Conservation (phyloP, 2,329 filamentous ascomycete genomes). For the Fusarium pseudonygamai region DNA sequence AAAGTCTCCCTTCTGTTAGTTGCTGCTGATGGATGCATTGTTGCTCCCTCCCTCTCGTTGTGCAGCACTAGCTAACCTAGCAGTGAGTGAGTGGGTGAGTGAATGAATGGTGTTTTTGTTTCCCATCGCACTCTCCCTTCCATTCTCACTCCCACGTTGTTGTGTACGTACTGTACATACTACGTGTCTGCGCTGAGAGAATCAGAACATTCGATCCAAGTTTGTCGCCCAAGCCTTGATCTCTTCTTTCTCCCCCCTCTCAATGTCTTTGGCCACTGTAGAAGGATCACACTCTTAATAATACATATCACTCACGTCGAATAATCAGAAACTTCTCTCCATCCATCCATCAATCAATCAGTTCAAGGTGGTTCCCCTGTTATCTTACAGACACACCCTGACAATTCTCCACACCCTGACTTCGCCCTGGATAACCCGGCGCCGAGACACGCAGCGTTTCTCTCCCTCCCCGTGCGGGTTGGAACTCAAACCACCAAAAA, state of each 20-base stretch:
- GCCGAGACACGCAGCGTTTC: slow-evolving; percentile 42
- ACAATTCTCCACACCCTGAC: slow-evolving; percentile 10
- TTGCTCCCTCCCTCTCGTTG: slow-evolving; percentile 15
- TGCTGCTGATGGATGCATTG: slow-evolving; percentile 22
- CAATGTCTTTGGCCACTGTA: background rate
- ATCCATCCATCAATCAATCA: background rate
- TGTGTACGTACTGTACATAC: slow-evolving; percentile 12
- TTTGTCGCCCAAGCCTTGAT: background rate
- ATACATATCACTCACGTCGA: background rate
- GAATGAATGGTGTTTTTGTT: background rate
- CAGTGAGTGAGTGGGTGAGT: background rate
- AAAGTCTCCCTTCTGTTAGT: slow-evolving; percentile 9
- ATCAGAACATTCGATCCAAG: slow-evolving; percentile 9
- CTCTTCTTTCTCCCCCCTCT: background rate
- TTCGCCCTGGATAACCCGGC: slow-evolving; percentile 40
- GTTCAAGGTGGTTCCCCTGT: slow-evolving; percentile 29
- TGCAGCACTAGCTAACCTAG: background rate
- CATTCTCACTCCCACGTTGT: slow-evolving; percentile 24
- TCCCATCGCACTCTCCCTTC: slow-evolving; percentile 11
- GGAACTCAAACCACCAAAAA: slow-evolving; percentile 38
- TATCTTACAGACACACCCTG: slow-evolving; percentile 25
- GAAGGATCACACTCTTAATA: background rate
- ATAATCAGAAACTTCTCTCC: slow-evolving; percentile 21
- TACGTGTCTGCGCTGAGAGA: background rate
- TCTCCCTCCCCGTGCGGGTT: slow-evolving; percentile 31